Conservation (phyloP, 2,329 filamentous ascomycete species). For the Xylaria sp. region DNA sequence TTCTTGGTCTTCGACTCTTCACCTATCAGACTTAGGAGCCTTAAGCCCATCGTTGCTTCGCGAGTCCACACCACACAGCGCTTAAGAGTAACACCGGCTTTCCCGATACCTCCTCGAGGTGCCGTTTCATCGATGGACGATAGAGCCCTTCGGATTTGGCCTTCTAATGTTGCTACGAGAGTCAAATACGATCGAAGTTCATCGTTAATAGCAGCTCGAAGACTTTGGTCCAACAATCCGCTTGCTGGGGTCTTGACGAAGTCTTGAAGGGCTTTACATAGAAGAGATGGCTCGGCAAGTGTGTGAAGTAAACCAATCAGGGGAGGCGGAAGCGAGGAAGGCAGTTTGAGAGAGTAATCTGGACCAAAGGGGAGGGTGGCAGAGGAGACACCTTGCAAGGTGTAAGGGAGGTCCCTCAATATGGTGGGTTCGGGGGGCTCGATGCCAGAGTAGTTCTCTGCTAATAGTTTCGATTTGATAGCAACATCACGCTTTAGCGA, state of each 20-base stretch:
- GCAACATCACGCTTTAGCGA: slow-evolving; percentile 61
- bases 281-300: slow-evolving; percentile 90
- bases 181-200: slow-evolving; percentile 92
- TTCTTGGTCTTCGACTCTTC: slow-evolving; percentile 86
- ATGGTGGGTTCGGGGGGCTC: slow-evolving; percentile 74
- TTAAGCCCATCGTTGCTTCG: slow-evolving; percentile 94
- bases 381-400: slow-evolving; percentile 90
- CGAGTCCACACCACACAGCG: slow-evolving; percentile 97
- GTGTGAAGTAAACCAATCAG: slow-evolving; percentile 88
- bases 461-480: slow-evolving; percentile 67
- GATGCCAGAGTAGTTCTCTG: slow-evolving; percentile 66
- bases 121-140: slow-evolving; percentile 75
- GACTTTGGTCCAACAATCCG: slow-evolving; percentile 89
- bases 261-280: slow-evolving; percentile 82
- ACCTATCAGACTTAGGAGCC: slow-evolving; percentile 92
- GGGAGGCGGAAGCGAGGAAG: slow-evolving; percentile 81
- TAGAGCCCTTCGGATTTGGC: slow-evolving; percentile 86
- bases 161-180: slow-evolving; percentile 90
- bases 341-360: slow-evolving; percentile 77
- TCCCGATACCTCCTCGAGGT: slow-evolving; percentile 78
- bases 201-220: slow-evolving; percentile 84
- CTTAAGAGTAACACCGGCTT: slow-evolving; percentile 92
- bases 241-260: slow-evolving; percentile 86
- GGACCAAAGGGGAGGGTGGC: slow-evolving; percentile 82
- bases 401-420: slow-evolving; percentile 87